phyloP scores from a whole-genome alignment of 257 asterid species.

The Plectranthus barbatus region DNA sequence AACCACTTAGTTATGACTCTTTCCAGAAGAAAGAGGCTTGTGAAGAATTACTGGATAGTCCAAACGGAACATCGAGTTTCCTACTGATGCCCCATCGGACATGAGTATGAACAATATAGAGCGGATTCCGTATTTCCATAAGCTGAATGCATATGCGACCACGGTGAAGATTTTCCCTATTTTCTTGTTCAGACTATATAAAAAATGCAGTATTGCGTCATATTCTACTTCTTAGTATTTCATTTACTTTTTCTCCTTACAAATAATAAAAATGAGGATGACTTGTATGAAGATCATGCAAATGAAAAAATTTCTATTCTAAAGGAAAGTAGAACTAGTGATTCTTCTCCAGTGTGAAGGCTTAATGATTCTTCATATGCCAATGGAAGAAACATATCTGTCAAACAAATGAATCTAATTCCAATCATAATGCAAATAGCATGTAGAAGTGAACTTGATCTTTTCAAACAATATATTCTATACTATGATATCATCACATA shows the following conservation, averaged over 20 bases:
- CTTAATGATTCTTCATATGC: not conserved
- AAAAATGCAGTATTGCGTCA: too few relatives aligned
- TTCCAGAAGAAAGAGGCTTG: slow-evolving; percentile 14
- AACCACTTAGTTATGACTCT: not conserved
- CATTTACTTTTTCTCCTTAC: not conserved
- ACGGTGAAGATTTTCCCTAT: not conserved
- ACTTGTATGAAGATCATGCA: not conserved
- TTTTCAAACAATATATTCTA: not conserved
- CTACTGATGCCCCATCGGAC: not conserved
- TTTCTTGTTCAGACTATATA: slow-evolving; percentile 6
- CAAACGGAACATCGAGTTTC: slow-evolving; percentile 6
- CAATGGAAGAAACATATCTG: not conserved
- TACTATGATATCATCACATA: not conserved
- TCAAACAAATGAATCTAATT: slow-evolving; percentile 2
- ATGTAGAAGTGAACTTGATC: not conserved
- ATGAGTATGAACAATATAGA: not conserved
- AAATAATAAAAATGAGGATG: not conserved
- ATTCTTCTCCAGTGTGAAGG: not conserved
- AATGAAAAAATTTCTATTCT: not conserved
- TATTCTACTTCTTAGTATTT: not conserved
- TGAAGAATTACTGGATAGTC: slow-evolving; percentile 7
- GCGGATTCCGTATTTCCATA: slow-evolving; percentile 6
- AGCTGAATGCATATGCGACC: not conserved
- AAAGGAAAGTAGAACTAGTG: not conserved
- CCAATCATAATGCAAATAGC: not conserved